These are phyloP conservation scores for Helianthus tuberosus DNA, from an alignment of 129 eudicot genomes.

Conservation along the genomic window DNA sequence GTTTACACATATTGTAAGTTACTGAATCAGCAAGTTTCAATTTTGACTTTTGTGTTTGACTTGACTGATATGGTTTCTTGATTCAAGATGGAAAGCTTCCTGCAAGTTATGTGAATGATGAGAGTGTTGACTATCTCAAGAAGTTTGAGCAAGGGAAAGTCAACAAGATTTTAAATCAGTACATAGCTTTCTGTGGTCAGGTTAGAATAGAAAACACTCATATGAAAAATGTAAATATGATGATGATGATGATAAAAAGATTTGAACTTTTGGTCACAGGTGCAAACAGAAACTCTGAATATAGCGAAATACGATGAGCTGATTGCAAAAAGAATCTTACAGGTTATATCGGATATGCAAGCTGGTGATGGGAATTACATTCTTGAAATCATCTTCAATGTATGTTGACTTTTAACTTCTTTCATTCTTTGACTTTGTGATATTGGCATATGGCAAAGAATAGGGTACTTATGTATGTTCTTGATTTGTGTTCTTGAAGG, in stretches of 20 bases:
- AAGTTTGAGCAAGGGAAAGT: conserved; percentile 61
- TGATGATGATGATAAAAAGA: neutral
- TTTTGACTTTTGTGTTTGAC: neutral
- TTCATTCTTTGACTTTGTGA: neutral
- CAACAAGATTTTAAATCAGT: conserved; percentile 51
- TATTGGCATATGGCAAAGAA: neutral
- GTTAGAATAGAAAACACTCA: conserved; percentile 23
- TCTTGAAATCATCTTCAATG: conserved; percentile 62
- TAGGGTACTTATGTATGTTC: neutral
- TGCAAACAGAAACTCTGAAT: conserved; percentile 60
- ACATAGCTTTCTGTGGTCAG: conserved; percentile 73
- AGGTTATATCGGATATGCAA: conserved; percentile 55
- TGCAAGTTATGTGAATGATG: conserved; percentile 65
- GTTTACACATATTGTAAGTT: conserved; percentile 72
- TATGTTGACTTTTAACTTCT: conserved; percentile 24
- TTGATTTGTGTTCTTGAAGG: conserved; percentile 37
- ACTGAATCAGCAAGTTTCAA: conserved; percentile 20
- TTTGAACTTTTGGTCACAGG: conserved; percentile 36
- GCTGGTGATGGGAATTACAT: conserved; percentile 69
- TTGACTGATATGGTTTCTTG: conserved; percentile 22
- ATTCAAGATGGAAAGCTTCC: conserved; percentile 75
- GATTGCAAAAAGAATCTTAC: conserved; percentile 46
- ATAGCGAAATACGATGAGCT: conserved; percentile 60
- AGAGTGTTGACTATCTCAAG: conserved; percentile 44
- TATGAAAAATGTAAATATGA: neutral